Conservation (phyloP, 2,329 filamentous ascomycete genomes). For the Colletotrichum sublineola region DNA sequence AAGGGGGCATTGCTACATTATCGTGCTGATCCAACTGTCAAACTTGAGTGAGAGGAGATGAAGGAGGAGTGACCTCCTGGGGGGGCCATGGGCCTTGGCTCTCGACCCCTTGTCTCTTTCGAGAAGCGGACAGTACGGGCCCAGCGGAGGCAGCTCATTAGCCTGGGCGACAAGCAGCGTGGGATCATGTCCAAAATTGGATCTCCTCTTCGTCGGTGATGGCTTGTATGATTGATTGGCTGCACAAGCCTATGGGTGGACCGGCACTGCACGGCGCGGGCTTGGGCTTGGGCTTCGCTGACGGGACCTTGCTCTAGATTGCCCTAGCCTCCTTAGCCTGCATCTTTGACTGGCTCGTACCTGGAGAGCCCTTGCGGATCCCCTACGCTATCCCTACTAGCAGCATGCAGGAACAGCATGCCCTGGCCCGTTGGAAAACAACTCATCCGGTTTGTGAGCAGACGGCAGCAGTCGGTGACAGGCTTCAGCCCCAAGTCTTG, state of each 20-base stretch:
- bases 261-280: conserved; percentile 30
- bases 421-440: conserved; percentile 29
- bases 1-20: not conserved
- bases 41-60: not conserved
- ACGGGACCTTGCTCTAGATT: conserved; percentile 20
- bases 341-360: conserved; percentile 41
- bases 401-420: conserved; percentile 41
- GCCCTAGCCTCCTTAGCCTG: conserved; percentile 19
- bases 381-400: conserved; percentile 36
- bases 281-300: conserved; percentile 27
- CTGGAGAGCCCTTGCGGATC: conserved; percentile 39
- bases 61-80: not conserved
- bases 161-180: conserved; percentile 21
- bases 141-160: conserved; percentile 23
- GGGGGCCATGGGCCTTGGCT: not conserved
- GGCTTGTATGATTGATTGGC: conserved; percentile 31
- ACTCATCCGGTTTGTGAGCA: conserved; percentile 28
- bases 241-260: conserved; percentile 23
- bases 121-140: conserved; percentile 3
- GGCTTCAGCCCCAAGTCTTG: not conserved
- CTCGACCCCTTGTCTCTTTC: not conserved
- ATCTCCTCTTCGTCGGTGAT: not conserved
- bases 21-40: conserved; percentile 13
- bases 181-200: conserved; percentile 39
- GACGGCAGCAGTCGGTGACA: conserved; percentile 1